Percentiles rank a stretch among this genome's conserved stretches.
phyloP scores from a whole-genome alignment of 1,139 yeast genomes.

The Yueomyces sp. region DNA sequence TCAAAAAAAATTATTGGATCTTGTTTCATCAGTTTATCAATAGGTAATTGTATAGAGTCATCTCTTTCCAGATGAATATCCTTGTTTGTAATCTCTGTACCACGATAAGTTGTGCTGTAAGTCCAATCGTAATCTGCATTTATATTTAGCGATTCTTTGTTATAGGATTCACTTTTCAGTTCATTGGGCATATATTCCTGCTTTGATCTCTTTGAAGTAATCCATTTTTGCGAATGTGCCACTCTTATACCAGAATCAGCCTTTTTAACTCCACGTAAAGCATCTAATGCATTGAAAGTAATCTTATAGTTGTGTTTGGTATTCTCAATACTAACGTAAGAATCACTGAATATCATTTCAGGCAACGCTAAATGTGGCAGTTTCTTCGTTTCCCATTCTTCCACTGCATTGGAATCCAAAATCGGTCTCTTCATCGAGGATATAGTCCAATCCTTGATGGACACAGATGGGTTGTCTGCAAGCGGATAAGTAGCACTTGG shows the following conservation, averaged over 20 bases:
- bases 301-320: constrained; percentile 32
- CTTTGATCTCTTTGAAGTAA: constrained; percentile 41
- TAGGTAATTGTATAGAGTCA: constrained; percentile 40
- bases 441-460: constrained; percentile 58
- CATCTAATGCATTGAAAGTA: constrained; percentile 67
- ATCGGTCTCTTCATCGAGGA: constrained; percentile 68
- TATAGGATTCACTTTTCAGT: constrained; percentile 24
- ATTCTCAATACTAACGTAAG: constrained; percentile 43
- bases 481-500: constrained; percentile 55
- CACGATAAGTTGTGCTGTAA: constrained; percentile 68
- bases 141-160: constrained; percentile 31
- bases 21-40: constrained; percentile 52
- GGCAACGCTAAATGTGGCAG: constrained; percentile 73
- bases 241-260: constrained; percentile 46
- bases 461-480: constrained; percentile 51
- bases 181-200: constrained; percentile 12
- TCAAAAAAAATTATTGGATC: constrained; percentile 86
- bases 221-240: constrained; percentile 85
- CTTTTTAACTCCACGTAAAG: constrained; percentile 54
- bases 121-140: constrained; percentile 95
- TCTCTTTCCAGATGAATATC: constrained; percentile 10
- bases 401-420: constrained; percentile 61
- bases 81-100: constrained; percentile 28
- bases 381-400: constrained; percentile 38
- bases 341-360: constrained; percentile 96